Evolutionary conservation across 208 protist genomes (phyloP).

Genomic region (Angomonas desouzai): DNA sequence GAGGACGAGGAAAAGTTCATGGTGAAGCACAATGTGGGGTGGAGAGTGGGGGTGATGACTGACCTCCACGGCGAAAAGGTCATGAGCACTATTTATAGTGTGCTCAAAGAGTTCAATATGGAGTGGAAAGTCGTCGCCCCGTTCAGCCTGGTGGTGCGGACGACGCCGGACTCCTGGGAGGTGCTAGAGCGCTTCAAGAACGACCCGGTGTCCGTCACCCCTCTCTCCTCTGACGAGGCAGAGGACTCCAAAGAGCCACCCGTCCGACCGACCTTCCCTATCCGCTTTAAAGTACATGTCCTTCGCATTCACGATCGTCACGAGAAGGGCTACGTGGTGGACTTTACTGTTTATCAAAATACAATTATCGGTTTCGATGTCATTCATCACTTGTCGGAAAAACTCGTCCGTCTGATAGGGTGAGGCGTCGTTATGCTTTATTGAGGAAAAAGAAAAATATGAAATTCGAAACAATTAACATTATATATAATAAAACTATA

Average conservation of each 20-base stretch:
- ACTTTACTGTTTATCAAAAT: conserved; percentile 64
- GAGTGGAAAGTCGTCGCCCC: conserved; percentile 83
- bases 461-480: conserved; percentile 7
- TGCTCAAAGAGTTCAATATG: conserved; percentile 57
- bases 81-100: conserved; percentile 55
- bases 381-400: conserved; percentile 37
- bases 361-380: conserved; percentile 51
- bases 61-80: conserved; percentile 49
- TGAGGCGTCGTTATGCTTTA: no score
- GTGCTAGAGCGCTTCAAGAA: conserved; percentile 27
- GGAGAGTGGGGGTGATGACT: conserved; percentile 89
- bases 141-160: conserved; percentile 62
- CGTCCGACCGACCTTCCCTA: conserved; percentile 15
- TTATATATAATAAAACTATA: conserved; percentile 4
- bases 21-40: conserved; percentile 75
- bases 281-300: conserved; percentile 63
- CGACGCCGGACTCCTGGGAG: conserved; percentile 52
- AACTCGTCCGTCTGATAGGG: not conserved
- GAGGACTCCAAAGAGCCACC: not conserved
- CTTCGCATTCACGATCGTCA: conserved; percentile 85
- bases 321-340: conserved; percentile 69
- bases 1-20: conserved; percentile 77
- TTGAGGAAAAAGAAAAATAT: not conserved
- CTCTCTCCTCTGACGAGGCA: not conserved
- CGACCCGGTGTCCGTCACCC: not conserved